Conservation (phyloP, 441 rosid genomes). For the Erysimum cheiri region DNA sequence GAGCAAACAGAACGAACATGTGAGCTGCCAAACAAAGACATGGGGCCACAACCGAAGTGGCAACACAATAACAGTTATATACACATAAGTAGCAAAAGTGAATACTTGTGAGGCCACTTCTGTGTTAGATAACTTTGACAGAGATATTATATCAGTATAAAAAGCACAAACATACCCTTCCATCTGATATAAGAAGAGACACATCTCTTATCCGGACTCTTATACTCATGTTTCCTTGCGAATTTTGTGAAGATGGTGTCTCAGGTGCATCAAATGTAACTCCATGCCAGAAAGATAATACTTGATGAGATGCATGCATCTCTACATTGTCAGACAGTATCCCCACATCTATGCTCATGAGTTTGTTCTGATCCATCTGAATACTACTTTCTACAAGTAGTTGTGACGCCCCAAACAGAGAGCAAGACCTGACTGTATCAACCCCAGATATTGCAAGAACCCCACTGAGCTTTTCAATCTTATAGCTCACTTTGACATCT, state of each 20-base stretch:
- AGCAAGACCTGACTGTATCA: constrained; percentile 56
- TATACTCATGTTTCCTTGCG: constrained; percentile 52
- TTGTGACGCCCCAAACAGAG: constrained; percentile 68
- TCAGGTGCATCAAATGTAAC: constrained; percentile 60
- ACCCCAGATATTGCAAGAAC: constrained; percentile 50
- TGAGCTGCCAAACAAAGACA: constrained; percentile 21
- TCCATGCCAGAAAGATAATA: constrained; percentile 74
- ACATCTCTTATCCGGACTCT: constrained; percentile 63
- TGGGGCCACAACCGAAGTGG: constrained; percentile 27
- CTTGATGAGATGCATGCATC: constrained; percentile 72
- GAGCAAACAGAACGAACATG: constrained; percentile 22
- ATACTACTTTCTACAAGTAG: constrained; percentile 58
- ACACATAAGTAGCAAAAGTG: constrained; percentile 14
- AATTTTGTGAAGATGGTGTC: constrained; percentile 59
- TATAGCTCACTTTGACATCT: constrained; percentile 58
- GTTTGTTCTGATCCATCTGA: constrained; percentile 46
- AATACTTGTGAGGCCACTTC: not conserved
- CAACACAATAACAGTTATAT: constrained; percentile 6
- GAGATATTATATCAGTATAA: constrained; percentile 25
- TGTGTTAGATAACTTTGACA: constrained; percentile 5
- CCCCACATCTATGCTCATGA: constrained; percentile 46
- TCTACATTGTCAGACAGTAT: constrained; percentile 68
- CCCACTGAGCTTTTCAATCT: constrained; percentile 61
- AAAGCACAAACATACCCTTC: constrained; percentile 65
- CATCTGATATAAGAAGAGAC: constrained; percentile 86